Base-by-base conservation (phyloP, 1,284 basidiomycete species). In the Rhodotorula sp. region DNA sequence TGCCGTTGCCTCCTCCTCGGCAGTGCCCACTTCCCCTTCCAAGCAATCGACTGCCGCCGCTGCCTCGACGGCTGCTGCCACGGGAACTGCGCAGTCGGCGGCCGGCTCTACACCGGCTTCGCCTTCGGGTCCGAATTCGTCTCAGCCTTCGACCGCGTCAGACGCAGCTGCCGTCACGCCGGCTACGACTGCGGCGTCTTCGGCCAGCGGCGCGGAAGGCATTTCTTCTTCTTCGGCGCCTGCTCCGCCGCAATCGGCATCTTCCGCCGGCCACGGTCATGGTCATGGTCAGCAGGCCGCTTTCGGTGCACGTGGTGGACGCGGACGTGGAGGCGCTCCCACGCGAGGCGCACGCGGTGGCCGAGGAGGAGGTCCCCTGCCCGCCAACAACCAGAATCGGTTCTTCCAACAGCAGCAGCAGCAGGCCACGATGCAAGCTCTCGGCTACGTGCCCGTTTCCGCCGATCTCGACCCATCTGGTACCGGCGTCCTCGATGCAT, bases 361-460 rank as follows among this genome's bases (percentile, higher is more conserved):
- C 17, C 33, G 62, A 30, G 67, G 29, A 30, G 33, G 26, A 15
- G 20, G 60, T 49, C 48, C 45, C 44, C 26, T 46, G 33, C 37
- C 17, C 3, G 59, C n/a, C 53, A 64, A 65, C 59, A 59, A 51
- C 8, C 60, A 46, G 48, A 48, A 33, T 37, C 45, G 61, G 12
- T 29, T 60, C 20, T 60, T 57, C 65, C 66, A 67, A 17, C 53
- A 61, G 56, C 66, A 67, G 56, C 56, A 57, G 45, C 56, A 66
- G 30, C 45, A 62, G 30, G 59, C 64, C 14, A 65, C 54, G 30
- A 45, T 56, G 24, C 45, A 58, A 48, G 69, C 59, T 12, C 66
- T 57, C 24, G 69, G 69, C 10, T 62, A 62, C 59, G 55, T 65
- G 17, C 62, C 69, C 30, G 59, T 71, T 33, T 60, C 69, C 17